Percentiles rank a stretch among this genome's conserved stretches.
phyloP scores from a whole-genome alignment of 148 eudicot species.

The Vaccinium vitisidaea region DNA sequence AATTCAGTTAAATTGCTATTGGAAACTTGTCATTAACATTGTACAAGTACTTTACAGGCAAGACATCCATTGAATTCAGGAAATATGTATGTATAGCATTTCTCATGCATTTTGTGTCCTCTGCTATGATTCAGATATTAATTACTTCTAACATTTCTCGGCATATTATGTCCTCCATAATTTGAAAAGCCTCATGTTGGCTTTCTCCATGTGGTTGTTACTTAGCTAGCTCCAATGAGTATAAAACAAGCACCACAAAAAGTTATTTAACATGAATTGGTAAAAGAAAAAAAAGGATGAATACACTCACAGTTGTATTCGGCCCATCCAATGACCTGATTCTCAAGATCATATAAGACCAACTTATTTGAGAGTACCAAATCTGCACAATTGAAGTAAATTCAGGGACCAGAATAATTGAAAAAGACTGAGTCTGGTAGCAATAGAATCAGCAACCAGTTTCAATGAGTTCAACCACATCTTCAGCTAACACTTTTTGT shows the following conservation, averaged over 20 bases:
- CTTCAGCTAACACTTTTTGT: background rate
- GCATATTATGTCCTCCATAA: background rate
- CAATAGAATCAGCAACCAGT: background rate
- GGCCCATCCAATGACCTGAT: conserved; percentile 86
- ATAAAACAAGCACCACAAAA: background rate
- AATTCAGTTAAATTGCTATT: background rate
- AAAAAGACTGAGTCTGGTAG: background rate
- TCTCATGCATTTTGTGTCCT: background rate
- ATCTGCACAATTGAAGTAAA: conserved; percentile 50
- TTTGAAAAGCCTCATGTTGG: background rate
- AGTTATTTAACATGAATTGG: background rate
- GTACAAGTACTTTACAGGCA: background rate
- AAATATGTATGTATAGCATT: background rate
- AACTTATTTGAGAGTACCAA: conserved; percentile 79
- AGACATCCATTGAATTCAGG: background rate
- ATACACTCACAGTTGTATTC: conserved; percentile 84
- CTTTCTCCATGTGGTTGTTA: background rate
- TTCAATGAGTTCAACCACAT: background rate
- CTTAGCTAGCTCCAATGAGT: background rate
- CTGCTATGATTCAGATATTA: background rate
- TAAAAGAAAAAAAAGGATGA: background rate
- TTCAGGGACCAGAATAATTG: background rate
- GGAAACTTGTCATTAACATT: background rate
- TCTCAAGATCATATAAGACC: conserved; percentile 80
- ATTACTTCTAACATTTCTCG: background rate